Percentiles rank a stretch among this genome's conserved stretches.
Conservation (phyloP, 768 basidiomycete genomes). For the Boletus speciosus region DNA sequence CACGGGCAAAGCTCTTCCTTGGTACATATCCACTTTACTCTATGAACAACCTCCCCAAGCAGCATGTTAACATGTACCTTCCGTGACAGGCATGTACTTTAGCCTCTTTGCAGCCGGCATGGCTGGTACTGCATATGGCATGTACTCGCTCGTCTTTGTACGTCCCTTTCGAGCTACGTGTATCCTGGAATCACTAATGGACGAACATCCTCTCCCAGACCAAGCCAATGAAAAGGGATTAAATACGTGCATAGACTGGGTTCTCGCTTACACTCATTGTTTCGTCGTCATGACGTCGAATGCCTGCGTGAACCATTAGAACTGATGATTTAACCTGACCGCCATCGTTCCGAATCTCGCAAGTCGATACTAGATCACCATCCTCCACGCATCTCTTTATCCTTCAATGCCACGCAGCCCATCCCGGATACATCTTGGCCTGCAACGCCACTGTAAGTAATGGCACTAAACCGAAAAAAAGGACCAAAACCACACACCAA, state of each 20-base stretch:
- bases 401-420: constrained; percentile 74
- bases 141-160: constrained; percentile 47
- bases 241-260: constrained; percentile 18
- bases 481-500: constrained; percentile 44
- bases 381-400: not conserved
- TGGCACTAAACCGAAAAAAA: not conserved
- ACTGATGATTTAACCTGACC: not conserved
- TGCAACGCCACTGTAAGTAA: constrained; percentile 30
- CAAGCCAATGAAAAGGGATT: constrained; percentile 30
- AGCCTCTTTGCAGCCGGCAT: constrained; percentile 53
- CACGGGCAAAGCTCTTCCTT: constrained; percentile 61
- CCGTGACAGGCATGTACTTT: constrained; percentile 51
- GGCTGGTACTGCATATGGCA: constrained; percentile 48
- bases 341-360: not conserved
- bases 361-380: not conserved
- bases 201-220: constrained; percentile 10
- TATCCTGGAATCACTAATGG: not conserved
- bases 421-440: constrained; percentile 90
- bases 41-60: rapidly evolving
- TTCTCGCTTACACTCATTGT: constrained; percentile 1
- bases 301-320: not conserved
- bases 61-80: not conserved
- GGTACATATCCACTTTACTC: constrained; percentile 36
- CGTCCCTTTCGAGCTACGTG: constrained; percentile 3
- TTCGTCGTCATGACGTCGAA: constrained; percentile 4